Evolutionary conservation across 208 protist species (phyloP), one percentile per base, ranked within the genome.

Genomic region (Willaertia magna): DNA sequence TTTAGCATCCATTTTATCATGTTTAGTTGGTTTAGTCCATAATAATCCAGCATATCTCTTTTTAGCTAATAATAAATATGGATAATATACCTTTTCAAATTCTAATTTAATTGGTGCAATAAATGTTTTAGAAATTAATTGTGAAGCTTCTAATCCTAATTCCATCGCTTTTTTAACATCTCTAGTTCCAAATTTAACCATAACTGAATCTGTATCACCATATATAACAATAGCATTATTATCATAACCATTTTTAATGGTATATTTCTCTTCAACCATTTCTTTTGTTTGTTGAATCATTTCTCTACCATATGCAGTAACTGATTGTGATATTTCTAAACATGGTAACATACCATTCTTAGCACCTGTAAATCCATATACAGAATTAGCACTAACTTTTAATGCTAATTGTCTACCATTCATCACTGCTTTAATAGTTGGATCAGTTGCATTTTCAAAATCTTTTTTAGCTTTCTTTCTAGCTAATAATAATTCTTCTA

Each of bases 311-410:
- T 98, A 99, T 18, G 96, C 93, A 22, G 98, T 98, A 44, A 99
- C 97, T 42, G 95, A 93, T 74, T 95, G 92, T 0, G 94, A 94
- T 51, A 98, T 87, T 82, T 98, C 96, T 20, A 99, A 88, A 88
- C 98, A 99, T 18, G 98, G 99, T 89, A 99, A 95, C 86, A 97
- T 96, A 46, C 99, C 99, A 84, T 97, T 97, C 39, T 95, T 97
- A 1, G 98, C 97, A 18, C 98, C 99, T 26, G 98, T 99, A 91
- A 99, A 99, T 85, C 98, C 98, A 89, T 99, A 99, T 2, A 99
- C 98, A 42, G 96, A 98, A 91, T 99, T 99, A 12, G 99, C 98
- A 40, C 95, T 74, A 4, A 93, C 67, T 82, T 99, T 99, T 22
- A 99, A 91, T 7, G 98, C 98, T 2, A 98, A 91, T 90, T 99